Conservation (phyloP, 306 rosid genomes). For the Oxytropis ochrocephala region DNA sequence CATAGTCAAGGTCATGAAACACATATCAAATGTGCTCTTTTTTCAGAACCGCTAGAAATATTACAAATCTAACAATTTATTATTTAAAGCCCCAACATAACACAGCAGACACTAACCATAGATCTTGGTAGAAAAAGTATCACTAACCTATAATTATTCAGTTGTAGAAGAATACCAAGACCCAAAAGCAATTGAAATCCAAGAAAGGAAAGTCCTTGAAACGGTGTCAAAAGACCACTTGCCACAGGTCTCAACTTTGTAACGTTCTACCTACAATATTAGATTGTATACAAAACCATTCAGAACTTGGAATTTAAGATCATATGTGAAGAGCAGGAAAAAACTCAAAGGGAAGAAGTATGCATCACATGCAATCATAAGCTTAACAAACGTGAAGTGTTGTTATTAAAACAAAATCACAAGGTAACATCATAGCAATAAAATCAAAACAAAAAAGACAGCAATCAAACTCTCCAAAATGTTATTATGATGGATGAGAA, state of each 20-base stretch:
- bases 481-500: background rate
- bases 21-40: background rate
- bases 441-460: background rate
- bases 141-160: slow-evolving; percentile 76
- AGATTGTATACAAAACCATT: slow-evolving; percentile 7
- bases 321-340: background rate
- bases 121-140: background rate
- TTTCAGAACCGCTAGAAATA: background rate
- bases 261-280: slow-evolving; percentile 71
- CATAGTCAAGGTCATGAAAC: slow-evolving; percentile 1
- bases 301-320: slow-evolving; percentile 7
- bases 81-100: background rate
- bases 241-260: slow-evolving; percentile 88
- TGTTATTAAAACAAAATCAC: background rate
- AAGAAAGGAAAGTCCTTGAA: slow-evolving; percentile 80
- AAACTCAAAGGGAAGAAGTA: background rate
- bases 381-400: background rate
- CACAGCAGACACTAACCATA: background rate
- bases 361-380: slow-evolving; percentile 5
- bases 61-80: background rate
- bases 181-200: slow-evolving; percentile 87
- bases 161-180: slow-evolving; percentile 80
- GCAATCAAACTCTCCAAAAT: background rate
- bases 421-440: background rate
- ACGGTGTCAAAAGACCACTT: slow-evolving; percentile 80